A percentile compares a stretch with the other conserved stretches of the same genome.
phyloP scores from a whole-genome alignment of 164 flowering plant genomes.

The Magnolia officinalis region DNA sequence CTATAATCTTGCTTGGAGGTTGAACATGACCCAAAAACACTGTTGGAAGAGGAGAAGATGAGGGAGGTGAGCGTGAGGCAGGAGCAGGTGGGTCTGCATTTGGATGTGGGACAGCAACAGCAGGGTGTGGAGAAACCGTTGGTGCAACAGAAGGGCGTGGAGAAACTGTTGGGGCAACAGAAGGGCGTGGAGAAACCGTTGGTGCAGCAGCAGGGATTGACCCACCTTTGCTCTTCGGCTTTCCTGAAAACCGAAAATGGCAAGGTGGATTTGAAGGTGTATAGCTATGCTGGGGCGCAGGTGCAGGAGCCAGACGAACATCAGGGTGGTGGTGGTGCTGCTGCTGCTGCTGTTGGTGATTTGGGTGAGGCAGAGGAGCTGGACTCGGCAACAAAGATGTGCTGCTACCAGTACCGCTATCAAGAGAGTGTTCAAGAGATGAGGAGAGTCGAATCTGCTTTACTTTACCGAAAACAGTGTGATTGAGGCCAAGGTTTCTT shows the following conservation, averaged over 20 bases:
- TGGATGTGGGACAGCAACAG: conserved; percentile 20
- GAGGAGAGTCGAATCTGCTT: conserved; percentile 81
- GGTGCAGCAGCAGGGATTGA: conserved; percentile 38
- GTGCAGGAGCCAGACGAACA: conserved; percentile 22
- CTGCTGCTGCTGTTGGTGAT: conserved; percentile 4
- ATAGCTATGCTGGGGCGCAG: conserved; percentile 25
- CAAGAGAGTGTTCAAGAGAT: conserved; percentile 47
- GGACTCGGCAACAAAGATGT: conserved; percentile 38
- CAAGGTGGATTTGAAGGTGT: conserved; percentile 45
- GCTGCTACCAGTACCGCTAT: conserved; percentile 28
- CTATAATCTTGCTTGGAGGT: conserved; percentile 44
- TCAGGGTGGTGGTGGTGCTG: conserved; percentile 23
- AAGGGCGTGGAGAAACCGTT: conserved; percentile 27
- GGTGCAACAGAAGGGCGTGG: conserved; percentile 26
- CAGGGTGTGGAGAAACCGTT: conserved; percentile 16
- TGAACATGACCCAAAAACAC: conserved; percentile 47
- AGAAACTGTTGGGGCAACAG: conserved; percentile 12
- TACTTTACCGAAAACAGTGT: conserved; percentile 76
- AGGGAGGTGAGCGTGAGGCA: conserved; percentile 20
- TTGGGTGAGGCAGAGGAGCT: conserved; percentile 31
- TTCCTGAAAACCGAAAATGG: conserved; percentile 21
- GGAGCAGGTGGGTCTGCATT: conserved; percentile 35
- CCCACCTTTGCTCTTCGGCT: conserved; percentile 23
- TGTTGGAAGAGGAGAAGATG: conserved; percentile 50
- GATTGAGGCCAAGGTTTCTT: conserved; percentile 76